phyloP scores from a whole-genome alignment of 345 rosid species.

The Salix purpurea region DNA sequence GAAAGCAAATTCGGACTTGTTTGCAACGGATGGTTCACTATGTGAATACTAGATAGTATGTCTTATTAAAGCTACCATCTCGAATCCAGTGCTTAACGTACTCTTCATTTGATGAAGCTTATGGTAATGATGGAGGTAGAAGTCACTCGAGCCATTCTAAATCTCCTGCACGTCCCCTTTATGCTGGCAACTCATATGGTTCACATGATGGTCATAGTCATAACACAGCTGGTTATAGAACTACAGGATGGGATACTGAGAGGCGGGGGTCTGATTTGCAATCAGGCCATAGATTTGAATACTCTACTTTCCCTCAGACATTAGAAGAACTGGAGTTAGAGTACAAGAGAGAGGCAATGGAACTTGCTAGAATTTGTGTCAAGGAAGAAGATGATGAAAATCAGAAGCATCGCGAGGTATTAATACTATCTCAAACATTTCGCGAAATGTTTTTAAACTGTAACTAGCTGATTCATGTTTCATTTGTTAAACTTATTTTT shows the following conservation, averaged over 20 bases:
- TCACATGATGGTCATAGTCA: conserved; percentile 65
- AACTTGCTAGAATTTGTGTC: conserved; percentile 67
- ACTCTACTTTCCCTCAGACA: conserved; percentile 55
- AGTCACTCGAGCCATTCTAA: conserved; percentile 79
- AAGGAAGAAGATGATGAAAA: conserved; percentile 97
- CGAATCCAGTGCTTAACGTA: conserved; percentile 66
- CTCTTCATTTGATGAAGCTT: conserved; percentile 96
- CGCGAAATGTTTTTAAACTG: not conserved
- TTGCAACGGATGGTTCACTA: conserved; percentile 49
- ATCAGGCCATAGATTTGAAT: conserved; percentile 62
- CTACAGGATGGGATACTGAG: conserved; percentile 71
- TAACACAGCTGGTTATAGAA: conserved; percentile 56
- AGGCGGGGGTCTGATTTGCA: conserved; percentile 62
- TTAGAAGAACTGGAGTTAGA: conserved; percentile 81
- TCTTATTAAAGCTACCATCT: conserved; percentile 48
- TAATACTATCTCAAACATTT: conserved; percentile 15
- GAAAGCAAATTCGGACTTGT: conserved; percentile 42
- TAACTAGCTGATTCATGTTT: not conserved
- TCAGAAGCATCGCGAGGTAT: conserved; percentile 93
- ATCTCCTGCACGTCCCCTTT: conserved; percentile 69
- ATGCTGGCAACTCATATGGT: conserved; percentile 63
- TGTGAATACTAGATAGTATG: conserved; percentile 42
- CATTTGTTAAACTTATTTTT: not conserved
- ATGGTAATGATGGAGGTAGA: conserved; percentile 92
- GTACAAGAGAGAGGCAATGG: conserved; percentile 67